Conservation (phyloP, 768 basidiomycete species). For the Dentipellis sp. region DNA sequence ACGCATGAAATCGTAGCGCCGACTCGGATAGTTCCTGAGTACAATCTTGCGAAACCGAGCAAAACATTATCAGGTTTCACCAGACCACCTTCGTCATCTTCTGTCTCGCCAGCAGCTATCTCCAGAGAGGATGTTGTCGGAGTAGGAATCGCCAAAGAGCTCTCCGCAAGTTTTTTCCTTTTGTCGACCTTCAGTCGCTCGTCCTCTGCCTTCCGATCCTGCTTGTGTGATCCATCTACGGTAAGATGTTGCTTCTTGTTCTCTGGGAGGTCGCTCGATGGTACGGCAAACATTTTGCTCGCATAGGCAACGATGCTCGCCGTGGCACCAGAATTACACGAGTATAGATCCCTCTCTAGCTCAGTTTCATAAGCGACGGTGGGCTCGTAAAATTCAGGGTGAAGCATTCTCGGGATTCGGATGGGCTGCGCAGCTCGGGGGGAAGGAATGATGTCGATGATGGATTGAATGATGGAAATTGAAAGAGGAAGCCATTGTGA, state of each 20-base stretch:
- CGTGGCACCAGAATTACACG: constrained; percentile 47
- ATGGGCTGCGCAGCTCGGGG: constrained; percentile 73
- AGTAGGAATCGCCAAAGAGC: not conserved
- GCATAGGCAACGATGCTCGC: constrained; percentile 78
- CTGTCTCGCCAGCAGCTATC: constrained; percentile 7
- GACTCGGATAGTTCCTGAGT: constrained; percentile 72
- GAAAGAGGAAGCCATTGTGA: constrained; percentile 96
- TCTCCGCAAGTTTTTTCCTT: constrained; percentile 7
- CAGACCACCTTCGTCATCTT: constrained; percentile 17
- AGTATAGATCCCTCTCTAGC: constrained; percentile 77
- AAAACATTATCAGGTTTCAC: constrained; percentile 45
- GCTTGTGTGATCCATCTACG: constrained; percentile 73
- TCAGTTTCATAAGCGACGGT: constrained; percentile 60
- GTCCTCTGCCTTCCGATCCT: constrained; percentile 48
- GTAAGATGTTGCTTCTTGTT: constrained; percentile 70
- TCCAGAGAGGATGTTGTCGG: not conserved
- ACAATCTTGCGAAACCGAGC: constrained; percentile 90
- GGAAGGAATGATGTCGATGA: constrained; percentile 90
- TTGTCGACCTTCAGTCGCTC: constrained; percentile 19
- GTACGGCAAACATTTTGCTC: constrained; percentile 97
- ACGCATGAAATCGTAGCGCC: constrained; percentile 63
- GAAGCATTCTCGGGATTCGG: constrained; percentile 86
- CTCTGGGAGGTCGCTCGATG: constrained; percentile 74
- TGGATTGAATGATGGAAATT: constrained; percentile 82
- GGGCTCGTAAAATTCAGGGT: constrained; percentile 63